Base-by-base conservation (phyloP, 1,284 basidiomycete species). In the Xerocomus amazonicus region DNA sequence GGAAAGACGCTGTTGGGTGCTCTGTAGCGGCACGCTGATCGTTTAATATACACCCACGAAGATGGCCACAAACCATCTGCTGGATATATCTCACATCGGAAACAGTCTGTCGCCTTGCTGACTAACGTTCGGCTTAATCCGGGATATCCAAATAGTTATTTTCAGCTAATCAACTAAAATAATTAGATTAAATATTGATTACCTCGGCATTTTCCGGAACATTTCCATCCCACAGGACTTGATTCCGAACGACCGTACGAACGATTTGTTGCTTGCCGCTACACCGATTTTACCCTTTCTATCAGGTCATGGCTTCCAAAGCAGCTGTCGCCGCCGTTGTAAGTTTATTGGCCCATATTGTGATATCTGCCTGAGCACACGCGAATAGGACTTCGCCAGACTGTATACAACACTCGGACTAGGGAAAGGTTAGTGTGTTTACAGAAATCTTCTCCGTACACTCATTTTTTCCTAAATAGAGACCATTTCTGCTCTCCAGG, bases 381-480 rank as follows among this genome's bases (percentile, higher is more conserved):
- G 42, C 50, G 35, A 56, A 45, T 64, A 95, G 91, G 93, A 97
- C 75, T 97, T 94, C 75, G 75, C 90, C 69, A 90, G 92, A 70
- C 84, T 97, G 69, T 94, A 95, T 74, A 78, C 84, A 54, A 85
- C 88, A 59, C 84, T 97, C 47, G 92, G 93, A 61, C 84, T 97
- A 61, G 92, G 90, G 70, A 95, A 94, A 79, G 90, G 92, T 92
- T 48, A 44, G 76, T 68, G 43, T 17, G 13, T n/a, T 40, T 35
- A 43, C 16, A 10, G 19, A 31, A 9, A 43, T 32, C 9, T 29
- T 27, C 4, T 35, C 28, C 38, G n/a, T 53, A 40, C 27, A 41
- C 51, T 53, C 34, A 56, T 46, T 23, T 2, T 40, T 9, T n/a
- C 19, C 2, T 52, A 40, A 51, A 33, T 71, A 95, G 92, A 96